phyloP scores from a whole-genome alignment of 805 yeast genomes.

The Lipomyces mesembrius region DNA sequence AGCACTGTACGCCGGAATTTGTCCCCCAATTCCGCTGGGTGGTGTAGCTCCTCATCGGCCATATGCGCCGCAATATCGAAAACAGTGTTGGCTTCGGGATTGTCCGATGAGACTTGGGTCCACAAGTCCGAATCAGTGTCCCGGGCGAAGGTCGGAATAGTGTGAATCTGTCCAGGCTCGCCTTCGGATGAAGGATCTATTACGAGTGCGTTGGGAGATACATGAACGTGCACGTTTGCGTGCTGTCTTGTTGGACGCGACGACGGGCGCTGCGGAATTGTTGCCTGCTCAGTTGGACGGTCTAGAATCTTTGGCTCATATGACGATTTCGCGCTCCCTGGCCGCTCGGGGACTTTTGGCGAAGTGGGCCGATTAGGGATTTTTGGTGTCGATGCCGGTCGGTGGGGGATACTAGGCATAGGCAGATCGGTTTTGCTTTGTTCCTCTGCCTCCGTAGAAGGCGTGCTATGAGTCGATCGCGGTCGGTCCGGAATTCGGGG shows the following conservation, averaged over 20 bases:
- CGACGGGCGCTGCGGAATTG: constrained; percentile 19
- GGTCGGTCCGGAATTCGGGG: constrained; percentile 19
- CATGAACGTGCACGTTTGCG: constrained; percentile 22
- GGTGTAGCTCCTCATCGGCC: constrained; percentile 8
- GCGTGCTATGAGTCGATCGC: background rate
- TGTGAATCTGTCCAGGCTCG: constrained; percentile 5
- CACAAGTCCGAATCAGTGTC: background rate
- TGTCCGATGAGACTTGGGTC: background rate
- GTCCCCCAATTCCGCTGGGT: background rate
- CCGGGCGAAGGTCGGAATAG: constrained; percentile 17
- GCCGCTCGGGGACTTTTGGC: constrained; percentile 9
- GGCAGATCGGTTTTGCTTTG: too few relatives aligned
- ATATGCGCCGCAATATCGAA: constrained; percentile 1
- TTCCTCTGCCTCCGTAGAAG: background rate
- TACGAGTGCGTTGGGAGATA: constrained; percentile 17
- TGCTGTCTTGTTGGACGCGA: constrained; percentile 12
- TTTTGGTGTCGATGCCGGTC: background rate
- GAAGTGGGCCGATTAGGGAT: background rate
- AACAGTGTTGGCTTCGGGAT: background rate
- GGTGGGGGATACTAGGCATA: background rate
- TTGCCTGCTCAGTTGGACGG: background rate
- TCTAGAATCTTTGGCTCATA: background rate
- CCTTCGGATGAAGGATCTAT: constrained; percentile 15
- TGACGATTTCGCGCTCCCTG: constrained; percentile 5
- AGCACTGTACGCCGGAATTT: background rate